phyloP scores from a whole-genome alignment of 768 basidiomycete species.

The Tricholoma saponaceum region DNA sequence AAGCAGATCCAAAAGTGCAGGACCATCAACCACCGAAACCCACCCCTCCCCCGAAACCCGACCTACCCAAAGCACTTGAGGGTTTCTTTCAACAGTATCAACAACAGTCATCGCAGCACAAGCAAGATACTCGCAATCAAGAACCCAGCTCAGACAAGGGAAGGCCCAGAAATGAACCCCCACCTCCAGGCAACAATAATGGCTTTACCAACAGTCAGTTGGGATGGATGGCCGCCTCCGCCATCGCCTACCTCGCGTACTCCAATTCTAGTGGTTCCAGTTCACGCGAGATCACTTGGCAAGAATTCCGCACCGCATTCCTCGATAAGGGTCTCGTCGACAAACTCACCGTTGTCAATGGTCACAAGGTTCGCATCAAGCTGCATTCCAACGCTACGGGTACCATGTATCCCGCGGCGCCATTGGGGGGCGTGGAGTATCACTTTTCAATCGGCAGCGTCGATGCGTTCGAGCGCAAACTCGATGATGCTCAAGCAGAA shows the following conservation, averaged over 20 bases:
- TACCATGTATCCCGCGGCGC: constrained; percentile 63
- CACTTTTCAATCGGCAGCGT: constrained; percentile 97
- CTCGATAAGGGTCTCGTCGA: constrained; percentile 96
- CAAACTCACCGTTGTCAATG: constrained; percentile 88
- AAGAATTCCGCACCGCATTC: constrained; percentile 97
- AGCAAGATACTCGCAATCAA: constrained; percentile 29
- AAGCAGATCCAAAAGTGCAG: constrained; percentile 8
- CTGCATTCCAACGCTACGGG: constrained; percentile 88
- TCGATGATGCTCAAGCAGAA: constrained; percentile 91
- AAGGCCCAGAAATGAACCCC: constrained; percentile 30
- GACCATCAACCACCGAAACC: constrained; percentile 6
- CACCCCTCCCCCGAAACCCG: constrained; percentile 29
- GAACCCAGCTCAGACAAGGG: constrained; percentile 36
- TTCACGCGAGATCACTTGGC: constrained; percentile 96
- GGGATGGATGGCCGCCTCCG: constrained; percentile 46
- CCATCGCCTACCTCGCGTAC: constrained; percentile 64
- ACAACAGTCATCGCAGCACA: constrained; percentile 36
- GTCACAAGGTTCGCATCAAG: constrained; percentile 85
- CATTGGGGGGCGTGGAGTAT: constrained; percentile 59
- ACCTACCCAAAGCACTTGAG: constrained; percentile 65
- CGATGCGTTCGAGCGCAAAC: constrained; percentile 92
- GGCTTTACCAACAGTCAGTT: constrained; percentile 57
- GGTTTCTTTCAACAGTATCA: constrained; percentile 75
- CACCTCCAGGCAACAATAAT: constrained; percentile 44
- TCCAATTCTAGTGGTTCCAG: constrained; percentile 48